Evolutionary conservation across 2,329 filamentous ascomycete genomes (phyloP).

Genomic region (Phoma sp.): DNA sequence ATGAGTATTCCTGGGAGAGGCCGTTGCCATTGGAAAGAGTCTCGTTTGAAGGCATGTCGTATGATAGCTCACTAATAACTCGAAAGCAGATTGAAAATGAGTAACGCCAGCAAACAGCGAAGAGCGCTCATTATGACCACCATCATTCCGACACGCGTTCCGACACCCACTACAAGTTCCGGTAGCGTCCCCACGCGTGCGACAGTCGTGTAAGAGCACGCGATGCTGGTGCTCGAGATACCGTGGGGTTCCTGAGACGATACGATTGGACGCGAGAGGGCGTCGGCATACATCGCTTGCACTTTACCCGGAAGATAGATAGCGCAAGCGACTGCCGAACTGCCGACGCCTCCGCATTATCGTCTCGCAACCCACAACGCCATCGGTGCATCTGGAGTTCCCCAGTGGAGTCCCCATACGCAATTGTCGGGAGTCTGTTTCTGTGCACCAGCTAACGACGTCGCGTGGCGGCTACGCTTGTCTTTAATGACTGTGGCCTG

Average conservation of each 20-base stretch:
- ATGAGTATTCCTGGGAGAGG: slow-evolving; percentile 43
- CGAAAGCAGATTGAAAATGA: not conserved
- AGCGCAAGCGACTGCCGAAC: slow-evolving; percentile 23
- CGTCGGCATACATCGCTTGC: slow-evolving; percentile 13
- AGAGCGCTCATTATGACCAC: slow-evolving; percentile 23
- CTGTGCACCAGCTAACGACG: slow-evolving; percentile 1
- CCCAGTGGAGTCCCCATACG: slow-evolving; percentile 25
- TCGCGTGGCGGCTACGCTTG: slow-evolving; percentile 15
- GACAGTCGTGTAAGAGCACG: slow-evolving; percentile 3
- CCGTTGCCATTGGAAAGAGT: slow-evolving; percentile 33
- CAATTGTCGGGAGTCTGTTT: not conserved
- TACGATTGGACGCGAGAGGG: slow-evolving; percentile 16
- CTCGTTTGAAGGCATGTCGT: slow-evolving; percentile 40
- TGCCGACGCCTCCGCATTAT: slow-evolving; percentile 21
- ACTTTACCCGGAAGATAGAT: slow-evolving; percentile 6
- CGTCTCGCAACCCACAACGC: slow-evolving; percentile 20
- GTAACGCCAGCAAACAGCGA: slow-evolving; percentile 13
- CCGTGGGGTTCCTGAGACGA: slow-evolving; percentile 9
- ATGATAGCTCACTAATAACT: not conserved
- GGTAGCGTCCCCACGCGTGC: slow-evolving; percentile 20
- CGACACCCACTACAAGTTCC: slow-evolving; percentile 25
- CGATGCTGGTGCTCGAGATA: not conserved
- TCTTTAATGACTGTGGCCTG: slow-evolving; percentile 12
- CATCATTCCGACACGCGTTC: slow-evolving; percentile 25
- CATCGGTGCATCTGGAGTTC: slow-evolving; percentile 22